Percentiles rank a stretch among this genome's conserved stretches.
These are phyloP conservation scores for Schwanniomyces sp. DNA, from an alignment of 805 yeast species.

Conservation along the genomic window DNA sequence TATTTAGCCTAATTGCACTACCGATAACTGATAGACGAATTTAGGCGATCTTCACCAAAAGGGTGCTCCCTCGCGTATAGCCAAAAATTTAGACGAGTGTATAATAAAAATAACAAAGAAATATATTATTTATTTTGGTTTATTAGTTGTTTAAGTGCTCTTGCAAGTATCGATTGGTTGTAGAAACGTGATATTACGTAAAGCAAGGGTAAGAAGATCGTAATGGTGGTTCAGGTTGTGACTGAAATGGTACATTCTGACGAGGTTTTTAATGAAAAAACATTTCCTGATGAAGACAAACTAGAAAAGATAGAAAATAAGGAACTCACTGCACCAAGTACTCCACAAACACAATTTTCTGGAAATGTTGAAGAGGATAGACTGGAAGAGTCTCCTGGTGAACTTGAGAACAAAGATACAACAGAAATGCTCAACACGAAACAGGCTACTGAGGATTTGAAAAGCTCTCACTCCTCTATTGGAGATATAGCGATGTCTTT, in stretches of 20 bases:
- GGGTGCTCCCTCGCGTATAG: background rate
- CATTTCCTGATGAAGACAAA: background rate
- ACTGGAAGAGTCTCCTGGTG: too few relatives aligned
- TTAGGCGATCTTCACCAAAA: background rate
- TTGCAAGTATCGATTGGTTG: background rate
- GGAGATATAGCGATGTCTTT: constrained; percentile 35
- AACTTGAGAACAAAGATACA: background rate
- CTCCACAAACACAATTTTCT: background rate
- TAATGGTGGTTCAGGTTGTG: background rate
- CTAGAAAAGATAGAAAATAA: background rate
- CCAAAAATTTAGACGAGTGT: background rate
- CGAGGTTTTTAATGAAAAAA: background rate
- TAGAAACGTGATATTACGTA: background rate
- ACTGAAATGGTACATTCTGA: background rate
- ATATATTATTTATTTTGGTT: background rate
- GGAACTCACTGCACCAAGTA: background rate
- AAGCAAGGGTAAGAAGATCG: background rate
- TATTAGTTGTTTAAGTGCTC: background rate
- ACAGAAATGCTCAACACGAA: background rate
- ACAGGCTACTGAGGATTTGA: background rate
- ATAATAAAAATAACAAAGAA: background rate
- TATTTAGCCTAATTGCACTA: too few relatives aligned
- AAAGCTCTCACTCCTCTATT: constrained; percentile 15
- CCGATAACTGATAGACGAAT: background rate
- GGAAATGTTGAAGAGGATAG: background rate